phyloP scores from a whole-genome alignment of 352 stramenopile species.

The Globisporangium orthogonon region DNA sequence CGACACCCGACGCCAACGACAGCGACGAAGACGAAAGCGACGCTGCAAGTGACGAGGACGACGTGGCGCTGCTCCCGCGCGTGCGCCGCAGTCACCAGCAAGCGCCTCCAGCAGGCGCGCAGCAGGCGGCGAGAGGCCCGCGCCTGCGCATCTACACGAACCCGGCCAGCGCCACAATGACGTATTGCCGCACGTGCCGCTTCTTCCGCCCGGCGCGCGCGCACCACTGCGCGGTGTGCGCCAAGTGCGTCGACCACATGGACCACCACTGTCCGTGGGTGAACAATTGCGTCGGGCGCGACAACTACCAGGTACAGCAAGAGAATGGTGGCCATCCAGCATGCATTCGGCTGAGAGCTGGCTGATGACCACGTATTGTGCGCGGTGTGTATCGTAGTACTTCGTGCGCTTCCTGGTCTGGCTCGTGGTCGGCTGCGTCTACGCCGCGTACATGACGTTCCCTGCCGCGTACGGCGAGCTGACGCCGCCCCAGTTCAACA shows the following conservation, averaged over 20 bases:
- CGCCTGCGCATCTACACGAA: constrained; percentile 21
- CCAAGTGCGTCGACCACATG: constrained; percentile 93
- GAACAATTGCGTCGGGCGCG: constrained; percentile 96
- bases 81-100: constrained; percentile 11
- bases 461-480: constrained; percentile 48
- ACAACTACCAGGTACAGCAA: constrained; percentile 88
- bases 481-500: constrained; percentile 40
- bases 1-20: not conserved
- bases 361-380: not conserved
- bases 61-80: constrained; percentile 17
- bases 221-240: constrained; percentile 78
- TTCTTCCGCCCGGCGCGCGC: constrained; percentile 44
- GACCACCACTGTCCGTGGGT: constrained; percentile 98
- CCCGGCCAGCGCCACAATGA: constrained; percentile 9
- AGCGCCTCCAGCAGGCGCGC: too few species aligned
- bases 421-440: constrained; percentile 48
- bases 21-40: constrained; percentile 8
- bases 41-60: constrained; percentile 14
- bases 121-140: constrained; percentile 8
- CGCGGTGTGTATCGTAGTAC: constrained; percentile 29
- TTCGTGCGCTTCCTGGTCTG: constrained; percentile 76
- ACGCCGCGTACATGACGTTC: constrained; percentile 55
- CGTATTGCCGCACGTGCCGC: constrained; percentile 49
- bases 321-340: not conserved
- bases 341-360: not conserved